phyloP scores from a whole-genome alignment of 1,284 basidiomycete genomes.

The Phellopilus nigrolimitatus region DNA sequence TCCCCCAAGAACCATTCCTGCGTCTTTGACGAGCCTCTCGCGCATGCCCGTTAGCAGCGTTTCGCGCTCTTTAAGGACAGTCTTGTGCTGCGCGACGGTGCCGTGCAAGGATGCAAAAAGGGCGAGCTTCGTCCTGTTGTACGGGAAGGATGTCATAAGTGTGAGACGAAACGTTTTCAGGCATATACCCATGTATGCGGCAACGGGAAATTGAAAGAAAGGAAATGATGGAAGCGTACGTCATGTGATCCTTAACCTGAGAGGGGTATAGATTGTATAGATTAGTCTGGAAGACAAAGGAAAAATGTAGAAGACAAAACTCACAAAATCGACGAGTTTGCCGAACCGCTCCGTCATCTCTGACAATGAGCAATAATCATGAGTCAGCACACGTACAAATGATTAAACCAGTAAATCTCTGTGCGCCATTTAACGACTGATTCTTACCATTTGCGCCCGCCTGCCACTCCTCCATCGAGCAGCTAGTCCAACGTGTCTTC shows the following conservation, averaged over 20 bases:
- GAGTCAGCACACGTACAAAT: neutral
- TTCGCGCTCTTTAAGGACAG: slow-evolving; percentile 10
- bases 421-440: no score
- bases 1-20: slow-evolving; percentile 20
- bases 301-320: neutral
- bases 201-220: neutral
- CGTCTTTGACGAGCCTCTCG: slow-evolving; percentile 20
- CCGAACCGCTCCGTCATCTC: slow-evolving; percentile 19
- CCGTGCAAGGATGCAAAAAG: slow-evolving; percentile 20
- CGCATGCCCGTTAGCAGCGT: slow-evolving; percentile 17
- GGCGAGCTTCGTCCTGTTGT: slow-evolving; percentile 18
- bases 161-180: no score
- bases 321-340: slow-evolving; percentile 20
- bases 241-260: slow-evolving; percentile 22
- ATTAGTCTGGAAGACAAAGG: neutral
- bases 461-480: slow-evolving; percentile 23
- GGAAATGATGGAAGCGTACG: slow-evolving; percentile 11
- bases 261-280: no score
- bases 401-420: neutral
- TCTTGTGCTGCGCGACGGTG: slow-evolving; percentile 18
- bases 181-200: neutral
- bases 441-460: slow-evolving; percentile 20
- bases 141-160: neutral
- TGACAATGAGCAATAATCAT: slow-evolving; percentile 1
- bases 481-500: slow-evolving; percentile 20